These are phyloP conservation scores for Pyrenochaeta sp. DNA, from an alignment of 2,329 filamentous ascomycete species.

Conservation along the genomic window DNA sequence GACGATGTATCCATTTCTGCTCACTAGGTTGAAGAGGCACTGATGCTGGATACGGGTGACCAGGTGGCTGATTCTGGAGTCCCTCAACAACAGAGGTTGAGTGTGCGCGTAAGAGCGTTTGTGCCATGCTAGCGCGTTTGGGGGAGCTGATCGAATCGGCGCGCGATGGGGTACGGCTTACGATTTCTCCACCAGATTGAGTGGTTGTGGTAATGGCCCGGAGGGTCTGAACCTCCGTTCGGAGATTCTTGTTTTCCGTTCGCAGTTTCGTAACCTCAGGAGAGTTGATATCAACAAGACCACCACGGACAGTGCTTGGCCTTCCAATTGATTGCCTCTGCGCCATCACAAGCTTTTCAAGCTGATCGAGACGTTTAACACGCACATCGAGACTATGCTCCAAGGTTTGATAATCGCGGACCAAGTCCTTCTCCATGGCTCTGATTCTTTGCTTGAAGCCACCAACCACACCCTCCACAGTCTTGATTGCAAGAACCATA, in stretches of 20 bases:
- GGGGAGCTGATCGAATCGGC: conserved; percentile 39
- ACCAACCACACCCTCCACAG: conserved; percentile 79
- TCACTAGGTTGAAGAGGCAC: conserved; percentile 61
- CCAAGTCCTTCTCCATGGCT: conserved; percentile 85
- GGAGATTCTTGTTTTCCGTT: conserved; percentile 66
- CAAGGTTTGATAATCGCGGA: conserved; percentile 86
- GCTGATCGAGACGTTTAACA: conserved; percentile 82
- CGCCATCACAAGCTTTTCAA: conserved; percentile 75
- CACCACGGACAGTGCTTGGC: conserved; percentile 49
- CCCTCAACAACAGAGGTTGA: conserved; percentile 60
- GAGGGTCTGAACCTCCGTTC: conserved; percentile 72
- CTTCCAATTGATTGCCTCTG: conserved; percentile 48
- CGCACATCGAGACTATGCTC: conserved; percentile 82
- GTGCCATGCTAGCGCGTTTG: conserved; percentile 56
- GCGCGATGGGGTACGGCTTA: conserved; percentile 35
- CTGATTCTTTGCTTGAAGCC: conserved; percentile 83
- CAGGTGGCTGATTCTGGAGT: conserved; percentile 34
- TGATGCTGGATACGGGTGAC: conserved; percentile 43
- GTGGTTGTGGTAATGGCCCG: conserved; percentile 49
- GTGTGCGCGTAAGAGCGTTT: conserved; percentile 63
- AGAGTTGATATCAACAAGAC: conserved; percentile 48
- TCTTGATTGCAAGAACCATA: conserved; percentile 83
- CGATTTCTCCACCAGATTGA: conserved; percentile 28
- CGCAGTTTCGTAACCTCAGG: conserved; percentile 67
- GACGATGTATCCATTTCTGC: conserved; percentile 81